Evolutionary conservation across 331 rosid species (phyloP).

Genomic region (Acacia pycnantha): DNA sequence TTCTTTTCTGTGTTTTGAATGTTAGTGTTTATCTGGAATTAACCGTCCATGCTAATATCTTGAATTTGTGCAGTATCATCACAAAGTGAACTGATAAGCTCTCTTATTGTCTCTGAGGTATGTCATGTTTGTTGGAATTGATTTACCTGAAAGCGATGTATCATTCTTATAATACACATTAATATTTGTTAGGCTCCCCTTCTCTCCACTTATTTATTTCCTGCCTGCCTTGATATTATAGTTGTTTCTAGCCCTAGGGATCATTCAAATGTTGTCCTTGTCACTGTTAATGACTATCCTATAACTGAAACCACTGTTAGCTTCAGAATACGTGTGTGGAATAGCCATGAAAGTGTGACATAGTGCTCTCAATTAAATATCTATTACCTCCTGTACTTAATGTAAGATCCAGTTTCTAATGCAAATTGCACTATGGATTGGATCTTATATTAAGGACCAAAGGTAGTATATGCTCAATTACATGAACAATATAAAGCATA

Average conservation of each 20-base stretch:
- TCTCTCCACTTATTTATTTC: not conserved
- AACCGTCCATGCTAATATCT: slow-evolving; percentile 23
- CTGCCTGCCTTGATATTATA: not conserved
- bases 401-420: no score
- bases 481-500: not conserved
- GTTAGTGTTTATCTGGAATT: not conserved
- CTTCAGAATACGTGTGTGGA: not conserved
- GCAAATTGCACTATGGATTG: no score
- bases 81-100: slow-evolving; percentile 67
- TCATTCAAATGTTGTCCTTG: not conserved
- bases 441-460: no score
- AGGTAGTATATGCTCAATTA: not conserved
- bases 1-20: slow-evolving; percentile 16
- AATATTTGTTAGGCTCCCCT: not conserved
- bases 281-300: not conserved
- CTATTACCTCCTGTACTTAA: no score
- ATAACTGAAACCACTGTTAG: slow-evolving; percentile 15
- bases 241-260: not conserved
- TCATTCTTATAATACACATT: slow-evolving; percentile 17
- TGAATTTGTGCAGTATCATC: slow-evolving; percentile 71
- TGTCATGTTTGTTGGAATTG: slow-evolving; percentile 30
- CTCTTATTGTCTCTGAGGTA: slow-evolving; percentile 97
- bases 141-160: slow-evolving; percentile 7
- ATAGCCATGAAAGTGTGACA: slow-evolving; percentile 14
- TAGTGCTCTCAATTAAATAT: not conserved